A percentile compares a stretch with the other conserved stretches of the same genome.
phyloP scores from a whole-genome alignment of 1,139 yeast species.

The Saccharomyces hybrid region DNA sequence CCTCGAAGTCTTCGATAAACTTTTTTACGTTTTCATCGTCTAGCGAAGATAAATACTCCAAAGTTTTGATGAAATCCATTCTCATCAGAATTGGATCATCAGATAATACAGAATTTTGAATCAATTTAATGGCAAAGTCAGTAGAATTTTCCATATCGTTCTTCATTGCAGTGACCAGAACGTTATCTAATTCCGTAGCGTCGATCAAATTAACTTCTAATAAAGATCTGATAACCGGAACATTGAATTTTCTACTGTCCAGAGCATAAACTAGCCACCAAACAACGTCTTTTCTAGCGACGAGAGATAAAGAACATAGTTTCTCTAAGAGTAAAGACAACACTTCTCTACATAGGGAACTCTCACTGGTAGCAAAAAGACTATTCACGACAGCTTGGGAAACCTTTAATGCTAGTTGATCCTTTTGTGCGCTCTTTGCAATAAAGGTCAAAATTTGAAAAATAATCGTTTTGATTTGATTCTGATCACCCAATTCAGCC shows the following conservation, averaged over 20 bases:
- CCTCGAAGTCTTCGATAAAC: conserved; percentile 41
- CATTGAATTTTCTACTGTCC: conserved; percentile 81
- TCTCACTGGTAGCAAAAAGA: conserved; percentile 63
- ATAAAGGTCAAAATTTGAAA: conserved; percentile 63
- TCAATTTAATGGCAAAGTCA: conserved; percentile 63
- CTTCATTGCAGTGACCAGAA: conserved; percentile 58
- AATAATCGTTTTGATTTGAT: conserved; percentile 55
- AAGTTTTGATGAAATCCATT: conserved; percentile 68
- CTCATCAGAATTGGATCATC: conserved; percentile 64
- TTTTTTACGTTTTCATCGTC: conserved; percentile 27
- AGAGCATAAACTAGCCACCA: conserved; percentile 90
- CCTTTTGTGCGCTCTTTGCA: conserved; percentile 52
- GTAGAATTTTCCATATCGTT: conserved; percentile 46
- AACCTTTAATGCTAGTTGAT: conserved; percentile 66
- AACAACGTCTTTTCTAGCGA: conserved; percentile 85
- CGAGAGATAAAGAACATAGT: conserved; percentile 75
- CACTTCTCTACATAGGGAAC: conserved; percentile 65
- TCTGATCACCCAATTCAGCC: conserved; percentile 54
- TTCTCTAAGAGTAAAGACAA: conserved; percentile 73
- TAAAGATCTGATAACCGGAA: conserved; percentile 65
- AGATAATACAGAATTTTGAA: conserved; percentile 57
- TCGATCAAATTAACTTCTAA: conserved; percentile 70
- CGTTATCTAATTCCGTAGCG: conserved; percentile 72
- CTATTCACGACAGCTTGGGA: conserved; percentile 83
- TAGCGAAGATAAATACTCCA: conserved; percentile 35